Evolutionary conservation across 1,139 yeast species (phyloP), one percentile per base, ranked within the genome.

Genomic region (Lodderomyces oxycetoniae): DNA sequence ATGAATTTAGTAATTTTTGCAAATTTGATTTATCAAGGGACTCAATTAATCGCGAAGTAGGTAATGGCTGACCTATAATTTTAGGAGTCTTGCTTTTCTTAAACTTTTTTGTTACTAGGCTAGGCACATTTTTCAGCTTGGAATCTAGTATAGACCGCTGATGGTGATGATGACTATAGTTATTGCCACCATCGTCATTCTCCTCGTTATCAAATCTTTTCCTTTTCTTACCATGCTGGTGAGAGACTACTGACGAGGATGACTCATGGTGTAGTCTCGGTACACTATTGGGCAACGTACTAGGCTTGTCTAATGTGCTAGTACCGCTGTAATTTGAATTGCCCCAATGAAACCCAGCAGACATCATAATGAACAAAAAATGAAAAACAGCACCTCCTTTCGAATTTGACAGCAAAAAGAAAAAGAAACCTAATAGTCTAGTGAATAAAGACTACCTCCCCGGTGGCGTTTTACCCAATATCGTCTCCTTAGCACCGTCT

Each of bases 41-140:
- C 54, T 85, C 93, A 17, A 85, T 67, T 20, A 82, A 57, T 40
- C 94, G 64, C 32, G 61, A 54, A 16, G 81, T 54, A 2, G 89
- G 84, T 38, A 83, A 63, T 24, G 57, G 54, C 44, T 71, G 74
- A 4, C 80, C 81, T 28, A 53, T 46, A 6, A 74, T 67, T 27
- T 59, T 57, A 3, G 72, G 72, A 38, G 72, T 60, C 40, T 55
- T 61, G 8, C 63, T 42, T 42, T 62, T 53, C 50, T 71, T 63
- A 20, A 25, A 31, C 25, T 31, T 36, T 19, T 19, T 19, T 19
- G 22, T 7, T 7, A 19, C 22, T 19, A n/a, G 34, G 22, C 22
- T 10, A 19, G 7, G 22, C 9, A 19, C 7, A 19, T 19, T 7
- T 7, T 19, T 7, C 22, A 19, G 10, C 22, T 19, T 12, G 36